These are phyloP conservation scores for Nicotiana otophora DNA, from an alignment of 257 asterid species.

Conservation along the genomic window DNA sequence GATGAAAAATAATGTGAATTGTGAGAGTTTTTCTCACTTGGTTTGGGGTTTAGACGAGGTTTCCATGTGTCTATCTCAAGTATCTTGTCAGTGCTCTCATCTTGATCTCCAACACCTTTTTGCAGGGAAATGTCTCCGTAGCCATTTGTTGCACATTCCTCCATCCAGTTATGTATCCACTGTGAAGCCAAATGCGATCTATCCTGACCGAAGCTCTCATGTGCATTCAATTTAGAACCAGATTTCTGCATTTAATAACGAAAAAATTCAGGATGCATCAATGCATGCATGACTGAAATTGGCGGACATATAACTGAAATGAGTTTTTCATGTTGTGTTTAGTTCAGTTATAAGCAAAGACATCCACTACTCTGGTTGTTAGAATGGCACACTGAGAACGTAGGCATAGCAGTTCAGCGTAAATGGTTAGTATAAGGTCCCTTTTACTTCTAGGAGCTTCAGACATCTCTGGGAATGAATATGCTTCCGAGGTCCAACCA, in stretches of 20 bases:
- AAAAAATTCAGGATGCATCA: background rate
- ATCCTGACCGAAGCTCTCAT: conserved; percentile 24
- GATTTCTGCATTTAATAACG: conserved; percentile 43
- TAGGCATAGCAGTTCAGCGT: background rate
- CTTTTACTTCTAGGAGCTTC: background rate
- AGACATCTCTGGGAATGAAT: background rate
- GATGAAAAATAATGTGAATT: conserved; percentile 36
- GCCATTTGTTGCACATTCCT: conserved; percentile 44
- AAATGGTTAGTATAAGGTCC: background rate
- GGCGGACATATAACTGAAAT: background rate
- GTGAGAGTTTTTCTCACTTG: conserved; percentile 27
- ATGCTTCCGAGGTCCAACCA: background rate
- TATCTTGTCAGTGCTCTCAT: conserved; percentile 70
- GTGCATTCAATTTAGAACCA: conserved; percentile 34
- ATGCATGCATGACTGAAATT: background rate
- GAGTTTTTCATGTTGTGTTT: background rate
- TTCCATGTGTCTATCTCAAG: conserved; percentile 87
- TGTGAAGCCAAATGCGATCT: conserved; percentile 36
- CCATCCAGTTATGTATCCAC: conserved; percentile 90
- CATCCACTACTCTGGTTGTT: background rate
- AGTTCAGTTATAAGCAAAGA: background rate
- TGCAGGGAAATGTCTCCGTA: conserved; percentile 17
- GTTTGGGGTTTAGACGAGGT: conserved; percentile 39
- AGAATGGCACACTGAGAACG: background rate
- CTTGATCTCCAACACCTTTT: conserved; percentile 28